Evolutionary conservation across 768 basidiomycete genomes (phyloP), one percentile per base, ranked within the genome.

Genomic region (Gymnopilus dilepis): DNA sequence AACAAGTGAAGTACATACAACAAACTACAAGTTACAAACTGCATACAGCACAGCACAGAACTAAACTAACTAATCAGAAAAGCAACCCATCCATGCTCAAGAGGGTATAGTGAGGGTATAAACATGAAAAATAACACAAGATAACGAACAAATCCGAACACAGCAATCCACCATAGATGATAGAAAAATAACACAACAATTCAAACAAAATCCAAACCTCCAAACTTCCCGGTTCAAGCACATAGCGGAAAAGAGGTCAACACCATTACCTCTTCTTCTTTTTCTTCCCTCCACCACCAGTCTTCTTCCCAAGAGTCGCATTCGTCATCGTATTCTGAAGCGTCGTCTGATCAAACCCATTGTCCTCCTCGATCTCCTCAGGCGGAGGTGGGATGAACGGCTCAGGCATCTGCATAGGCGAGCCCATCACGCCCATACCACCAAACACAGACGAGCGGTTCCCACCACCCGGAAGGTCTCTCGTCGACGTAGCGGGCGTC

Each of bases 341-440:
- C 43, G 70, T 72, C 15, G 66, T 56, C 12, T 59, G 61, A 53
- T 72, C 70, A 33, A 72, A 66, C 19, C 62, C 65, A 33, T 72
- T 58, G 13, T 63, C 65, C 4, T 67, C 59, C 4, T 69, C 69
- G 13, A 62, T 50, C 12, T 65, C 67, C 1, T 65, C 65, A 13
- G 47, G 51, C 13, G 53, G 41, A n/a, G 47, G 56, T 9, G 53
- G 47, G 15, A 53, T 58, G 4, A 48, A 40, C 6, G 62, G 56
- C 6, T 53, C 33, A 21, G 65, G 6, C 28, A 28, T 15, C 17
- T 22, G 37, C 28, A 54, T 50, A 42, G 55, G 47, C 4, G 47
- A 50, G n/a, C 28, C 31, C 47, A 50, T 50, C 17, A 50, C 47
- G n/a, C n/a, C n/a, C n/a, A n/a, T n/a, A 28, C 47, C 47, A 0